phyloP scores from a whole-genome alignment of 306 rosid species.

The Trifolium fragiferum region DNA sequence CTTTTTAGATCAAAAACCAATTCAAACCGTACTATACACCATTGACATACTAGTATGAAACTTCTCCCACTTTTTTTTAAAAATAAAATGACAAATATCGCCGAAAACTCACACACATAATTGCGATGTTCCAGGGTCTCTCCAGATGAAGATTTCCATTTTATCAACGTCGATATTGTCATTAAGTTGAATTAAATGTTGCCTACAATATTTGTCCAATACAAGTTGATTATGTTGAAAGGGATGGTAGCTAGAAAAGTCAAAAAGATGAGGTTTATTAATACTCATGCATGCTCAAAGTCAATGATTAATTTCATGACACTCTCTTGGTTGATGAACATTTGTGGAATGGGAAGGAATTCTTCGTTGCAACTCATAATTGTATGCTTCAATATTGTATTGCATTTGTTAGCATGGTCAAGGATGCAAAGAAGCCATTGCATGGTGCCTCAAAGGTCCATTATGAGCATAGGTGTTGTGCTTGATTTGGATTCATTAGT shows the following conservation, averaged over 20 bases:
- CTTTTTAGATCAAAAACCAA: too few relatives aligned
- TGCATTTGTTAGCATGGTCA: constrained; percentile 30
- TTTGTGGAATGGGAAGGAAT: neutral
- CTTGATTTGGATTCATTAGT: constrained; percentile 48
- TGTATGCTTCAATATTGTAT: neutral
- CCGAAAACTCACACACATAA: too few relatives aligned
- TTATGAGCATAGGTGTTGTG: constrained; percentile 52
- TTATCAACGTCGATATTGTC: neutral
- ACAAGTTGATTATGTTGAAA: neutral
- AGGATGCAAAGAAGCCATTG: constrained; percentile 5
- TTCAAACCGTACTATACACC: too few relatives aligned
- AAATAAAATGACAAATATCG: too few relatives aligned
- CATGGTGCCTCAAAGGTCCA: neutral
- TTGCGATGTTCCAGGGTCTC: too few relatives aligned
- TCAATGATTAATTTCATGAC: neutral
- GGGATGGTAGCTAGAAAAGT: neutral
- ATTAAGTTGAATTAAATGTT: too few relatives aligned
- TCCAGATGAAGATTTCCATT: too few relatives aligned
- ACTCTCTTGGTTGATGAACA: neutral
- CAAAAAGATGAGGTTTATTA: too few relatives aligned
- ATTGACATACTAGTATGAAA: too few relatives aligned
- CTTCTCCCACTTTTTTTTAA: too few relatives aligned
- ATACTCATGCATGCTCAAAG: neutral
- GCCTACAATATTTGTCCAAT: neutral
- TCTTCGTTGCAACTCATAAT: constrained; percentile 2